Evolutionary conservation across 2,329 filamentous ascomycete genomes (phyloP).

Genomic region (Fusarium xyrophilum): DNA sequence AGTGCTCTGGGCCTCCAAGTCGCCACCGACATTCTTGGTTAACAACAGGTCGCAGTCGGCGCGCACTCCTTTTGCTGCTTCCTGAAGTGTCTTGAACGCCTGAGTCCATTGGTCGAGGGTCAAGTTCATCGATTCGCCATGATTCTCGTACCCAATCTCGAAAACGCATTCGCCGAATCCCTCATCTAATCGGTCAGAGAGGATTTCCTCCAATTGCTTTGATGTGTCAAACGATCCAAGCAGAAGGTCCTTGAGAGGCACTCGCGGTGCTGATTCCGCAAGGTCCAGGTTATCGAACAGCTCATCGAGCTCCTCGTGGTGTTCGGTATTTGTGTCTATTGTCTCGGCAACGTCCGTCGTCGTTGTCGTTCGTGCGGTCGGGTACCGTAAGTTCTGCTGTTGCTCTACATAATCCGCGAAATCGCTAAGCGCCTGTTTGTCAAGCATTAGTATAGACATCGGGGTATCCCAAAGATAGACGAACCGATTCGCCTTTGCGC

Average conservation of each 20-base stretch:
- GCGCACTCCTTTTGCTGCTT: slow-evolving; percentile 67
- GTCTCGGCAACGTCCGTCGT: slow-evolving; percentile 41
- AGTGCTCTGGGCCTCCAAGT: slow-evolving; percentile 71
- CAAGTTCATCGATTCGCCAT: slow-evolving; percentile 83
- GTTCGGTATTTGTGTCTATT: slow-evolving; percentile 52
- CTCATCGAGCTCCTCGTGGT: slow-evolving; percentile 85
- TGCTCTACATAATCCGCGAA: slow-evolving; percentile 98
- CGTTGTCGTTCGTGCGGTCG: slow-evolving; percentile 47
- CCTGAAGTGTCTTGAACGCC: slow-evolving; percentile 70
- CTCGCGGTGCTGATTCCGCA: slow-evolving; percentile 70
- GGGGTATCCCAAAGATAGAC: slow-evolving; percentile 30
- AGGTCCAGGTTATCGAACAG: slow-evolving; percentile 89
- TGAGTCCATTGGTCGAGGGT: slow-evolving; percentile 75
- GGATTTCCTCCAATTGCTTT: slow-evolving; percentile 67
- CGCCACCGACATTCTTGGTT: slow-evolving; percentile 87
- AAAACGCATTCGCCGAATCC: slow-evolving; percentile 90
- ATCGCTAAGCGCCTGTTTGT: slow-evolving; percentile 77
- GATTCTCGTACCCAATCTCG: slow-evolving; percentile 90
- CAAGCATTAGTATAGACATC: slow-evolving; percentile 10
- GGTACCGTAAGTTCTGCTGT: slow-evolving; percentile 79
- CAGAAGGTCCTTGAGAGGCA: slow-evolving; percentile 78
- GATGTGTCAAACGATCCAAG: slow-evolving; percentile 67
- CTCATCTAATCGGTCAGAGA: slow-evolving; percentile 76
- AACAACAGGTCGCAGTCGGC: slow-evolving; percentile 84
- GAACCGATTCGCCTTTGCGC: slow-evolving; percentile 84